Evolutionary conservation across 129 eudicot species (phyloP), one percentile per base, ranked within the genome.

Genomic region (Chrysanthemum makinoi): DNA sequence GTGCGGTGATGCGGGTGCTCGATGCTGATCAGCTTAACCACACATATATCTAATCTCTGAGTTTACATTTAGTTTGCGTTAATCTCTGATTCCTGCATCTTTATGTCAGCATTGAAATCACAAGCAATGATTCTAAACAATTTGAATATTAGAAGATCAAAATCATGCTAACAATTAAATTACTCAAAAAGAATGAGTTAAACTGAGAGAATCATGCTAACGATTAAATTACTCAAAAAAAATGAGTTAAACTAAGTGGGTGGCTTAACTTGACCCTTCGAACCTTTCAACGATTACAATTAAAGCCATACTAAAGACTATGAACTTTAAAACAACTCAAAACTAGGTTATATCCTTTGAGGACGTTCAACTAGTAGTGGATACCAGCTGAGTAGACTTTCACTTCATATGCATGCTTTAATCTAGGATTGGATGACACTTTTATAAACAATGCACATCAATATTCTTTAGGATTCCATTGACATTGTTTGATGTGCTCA

Each of bases 301-400:
- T 22, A 22, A 12, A 15, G 24, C 61, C 59, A 60, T 24, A 33
- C 65, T 69, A 63, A 64, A 64, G 52, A 64, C 51, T 35, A 39
- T 39, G 46, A 56, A 56, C 49, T 62, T 9, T 65, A 53, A 65
- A 44, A 44, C 48, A 9, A 46, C 70, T 44, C 44, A 46, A 46
- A 52, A 15, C 57, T 52, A 52, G 15, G 57, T 52, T 52, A 18
- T 53, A 18, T 65, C 54, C 4, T 65, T 28, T 30, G 22, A 68
- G 57, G 43, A 50, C 53, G 51, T 53, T 33, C 24, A 65, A 26
- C 17, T 46, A 8, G 46, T 30, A 75, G 80, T 76, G 80, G 74
- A 59, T 68, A 57, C 39, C 46, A 61, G 70, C 75, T 76, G 75
- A 76, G 80, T 76, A 70, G 81, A 77, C 67, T 72, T 44, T 77